Evolutionary conservation across 768 basidiomycete species (phyloP).

Genomic region (Clitopilus hobsonii): DNA sequence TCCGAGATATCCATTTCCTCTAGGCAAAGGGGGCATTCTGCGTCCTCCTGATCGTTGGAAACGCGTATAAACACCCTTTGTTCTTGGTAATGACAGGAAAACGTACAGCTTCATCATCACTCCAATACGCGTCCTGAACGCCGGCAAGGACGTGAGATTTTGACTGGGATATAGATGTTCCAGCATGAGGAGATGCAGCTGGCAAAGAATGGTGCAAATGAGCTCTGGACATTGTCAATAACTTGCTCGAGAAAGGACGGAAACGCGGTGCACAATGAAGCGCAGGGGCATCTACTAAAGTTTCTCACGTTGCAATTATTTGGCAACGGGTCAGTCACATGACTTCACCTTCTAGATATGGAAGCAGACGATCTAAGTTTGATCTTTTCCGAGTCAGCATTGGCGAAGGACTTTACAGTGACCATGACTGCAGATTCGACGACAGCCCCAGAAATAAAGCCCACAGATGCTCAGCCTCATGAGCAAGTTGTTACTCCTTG

Average conservation of each 20-base stretch:
- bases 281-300: constrained; percentile 7
- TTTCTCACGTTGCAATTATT: constrained; percentile 22
- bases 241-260: constrained; percentile 5
- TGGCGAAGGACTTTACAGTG: neutral
- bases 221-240: constrained; percentile 1
- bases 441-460: neutral
- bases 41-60: constrained; percentile 68
- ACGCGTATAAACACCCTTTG: neutral
- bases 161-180: constrained; percentile 68
- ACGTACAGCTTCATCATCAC: constrained; percentile 82
- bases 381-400: neutral
- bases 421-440: constrained; percentile 5
- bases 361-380: neutral
- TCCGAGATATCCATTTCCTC: constrained; percentile 99
- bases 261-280: constrained; percentile 17
- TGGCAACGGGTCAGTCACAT: constrained; percentile 5
- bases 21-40: constrained; percentile 95
- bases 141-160: constrained; percentile 86
- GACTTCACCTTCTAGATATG: neutral
- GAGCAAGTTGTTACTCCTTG: constrained; percentile 92
- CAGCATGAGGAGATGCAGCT: constrained; percentile 68
- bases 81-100: constrained; percentile 1
- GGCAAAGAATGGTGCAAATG: constrained; percentile 56
- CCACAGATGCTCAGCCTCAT: constrained; percentile 13
- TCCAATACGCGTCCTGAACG: constrained; percentile 96